Percentiles rank a stretch among this genome's conserved stretches.
Conservation (phyloP, 2,329 filamentous ascomycete genomes). For the Pseudomassariella vexata region DNA sequence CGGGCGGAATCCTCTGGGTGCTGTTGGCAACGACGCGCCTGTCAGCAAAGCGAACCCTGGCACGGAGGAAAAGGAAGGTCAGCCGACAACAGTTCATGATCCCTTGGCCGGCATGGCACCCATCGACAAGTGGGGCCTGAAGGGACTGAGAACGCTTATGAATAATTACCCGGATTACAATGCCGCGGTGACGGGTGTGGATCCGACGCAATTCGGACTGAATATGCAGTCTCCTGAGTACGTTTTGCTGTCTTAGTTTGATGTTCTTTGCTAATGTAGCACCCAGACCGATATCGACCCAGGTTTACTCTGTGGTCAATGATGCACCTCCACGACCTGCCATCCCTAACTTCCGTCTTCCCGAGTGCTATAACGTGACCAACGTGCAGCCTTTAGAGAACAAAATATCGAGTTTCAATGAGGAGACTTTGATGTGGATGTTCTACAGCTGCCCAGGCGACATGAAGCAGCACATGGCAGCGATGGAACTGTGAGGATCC, state of each 20-base stretch:
- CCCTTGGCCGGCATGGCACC: slow-evolving; percentile 56
- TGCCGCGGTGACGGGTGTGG: slow-evolving; percentile 53
- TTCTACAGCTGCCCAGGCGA: slow-evolving; percentile 63
- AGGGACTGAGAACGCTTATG: slow-evolving; percentile 58
- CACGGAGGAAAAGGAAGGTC: slow-evolving; percentile 36
- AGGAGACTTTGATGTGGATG: slow-evolving; percentile 64
- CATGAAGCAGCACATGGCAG: slow-evolving; percentile 57
- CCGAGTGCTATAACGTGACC: slow-evolving; percentile 62
- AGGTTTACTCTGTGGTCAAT: slow-evolving; percentile 57
- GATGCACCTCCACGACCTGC: slow-evolving; percentile 52
- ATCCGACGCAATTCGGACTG: slow-evolving; percentile 50
- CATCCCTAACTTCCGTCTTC: slow-evolving; percentile 51
- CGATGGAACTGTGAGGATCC: slow-evolving; percentile 51
- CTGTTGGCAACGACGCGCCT: slow-evolving; percentile 39
- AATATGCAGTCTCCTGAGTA: slow-evolving; percentile 55
- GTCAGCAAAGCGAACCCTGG: slow-evolving; percentile 31
- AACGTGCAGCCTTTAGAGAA: slow-evolving; percentile 61
- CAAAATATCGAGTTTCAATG: slow-evolving; percentile 62
- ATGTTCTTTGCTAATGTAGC: background rate
- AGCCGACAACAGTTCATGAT: slow-evolving; percentile 42
- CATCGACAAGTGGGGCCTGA: slow-evolving; percentile 59
- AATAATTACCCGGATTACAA: slow-evolving; percentile 60
- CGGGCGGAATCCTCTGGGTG: slow-evolving; percentile 35
- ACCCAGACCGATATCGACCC: slow-evolving; percentile 47
- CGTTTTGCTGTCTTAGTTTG: slow-evolving; percentile 21